phyloP scores from a whole-genome alignment of 2,329 filamentous ascomycete genomes.

The Aureobasidium sp. region DNA sequence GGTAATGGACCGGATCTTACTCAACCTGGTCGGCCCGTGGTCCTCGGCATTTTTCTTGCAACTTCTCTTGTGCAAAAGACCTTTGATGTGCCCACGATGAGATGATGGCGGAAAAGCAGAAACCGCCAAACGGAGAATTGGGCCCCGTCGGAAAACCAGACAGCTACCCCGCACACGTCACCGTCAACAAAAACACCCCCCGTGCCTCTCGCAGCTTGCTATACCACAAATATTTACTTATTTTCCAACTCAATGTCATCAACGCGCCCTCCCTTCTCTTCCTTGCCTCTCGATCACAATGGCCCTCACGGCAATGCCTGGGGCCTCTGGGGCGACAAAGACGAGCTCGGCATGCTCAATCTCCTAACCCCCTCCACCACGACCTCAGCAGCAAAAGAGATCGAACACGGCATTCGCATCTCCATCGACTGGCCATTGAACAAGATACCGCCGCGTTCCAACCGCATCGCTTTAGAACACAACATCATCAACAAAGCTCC shows the following conservation, averaged over 20 bases:
- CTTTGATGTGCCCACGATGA: neutral
- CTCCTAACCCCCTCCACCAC: constrained; percentile 31
- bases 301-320: constrained; percentile 38
- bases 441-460: constrained; percentile 34
- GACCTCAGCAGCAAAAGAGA: constrained; percentile 44
- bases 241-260: neutral
- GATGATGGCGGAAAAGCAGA: neutral
- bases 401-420: constrained; percentile 47
- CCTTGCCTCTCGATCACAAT: constrained; percentile 38
- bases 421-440: constrained; percentile 47
- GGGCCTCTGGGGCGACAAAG: constrained; percentile 16
- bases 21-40: neutral
- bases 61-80: neutral
- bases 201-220: neutral
- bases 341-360: constrained; percentile 14
- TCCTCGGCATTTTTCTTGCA: neutral
- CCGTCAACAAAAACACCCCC: neutral
- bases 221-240: neutral
- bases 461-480: constrained; percentile 45
- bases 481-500: constrained; percentile 39
- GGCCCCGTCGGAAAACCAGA: neutral
- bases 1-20: neutral
- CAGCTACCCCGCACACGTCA: neutral
- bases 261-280: neutral
- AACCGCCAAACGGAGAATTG: neutral